Evolutionary conservation across 768 basidiomycete species (phyloP).

Genomic region (Rhodotorula taiwanensis): DNA sequence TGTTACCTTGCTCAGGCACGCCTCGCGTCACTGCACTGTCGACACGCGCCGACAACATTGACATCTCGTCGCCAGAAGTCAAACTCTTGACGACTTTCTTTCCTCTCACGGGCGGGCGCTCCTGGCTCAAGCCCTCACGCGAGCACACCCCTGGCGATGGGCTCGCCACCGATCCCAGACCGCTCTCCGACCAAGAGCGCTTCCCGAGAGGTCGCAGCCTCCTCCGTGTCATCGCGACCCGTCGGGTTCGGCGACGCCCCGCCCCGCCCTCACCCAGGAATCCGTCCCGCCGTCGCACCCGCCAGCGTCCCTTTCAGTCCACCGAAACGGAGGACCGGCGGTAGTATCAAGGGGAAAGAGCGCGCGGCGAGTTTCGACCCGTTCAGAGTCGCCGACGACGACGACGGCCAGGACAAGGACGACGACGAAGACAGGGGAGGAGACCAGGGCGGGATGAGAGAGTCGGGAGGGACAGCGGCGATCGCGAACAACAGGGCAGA

Average conservation of each 20-base stretch:
- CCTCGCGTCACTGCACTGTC: too few species aligned
- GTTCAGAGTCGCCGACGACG: too few species aligned
- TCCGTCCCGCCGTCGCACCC: constrained; percentile 1
- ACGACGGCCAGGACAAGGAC: constrained; percentile 41
- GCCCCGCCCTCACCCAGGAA: constrained; percentile 21
- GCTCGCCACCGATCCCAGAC: constrained; percentile 29
- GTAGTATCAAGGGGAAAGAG: constrained; percentile 38
- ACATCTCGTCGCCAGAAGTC: too few species aligned
- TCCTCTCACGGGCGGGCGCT: too few species aligned
- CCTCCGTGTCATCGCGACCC: not conserved
- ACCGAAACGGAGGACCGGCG: constrained; percentile 24
- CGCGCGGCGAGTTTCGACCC: constrained; percentile 8
- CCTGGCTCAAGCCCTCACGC: too few species aligned
- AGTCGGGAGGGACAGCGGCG: too few species aligned
- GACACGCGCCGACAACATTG: too few species aligned
- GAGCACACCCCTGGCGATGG: constrained; percentile 21
- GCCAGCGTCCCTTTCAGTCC: constrained; percentile 20
- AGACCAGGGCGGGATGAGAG: too few species aligned
- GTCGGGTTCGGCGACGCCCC: constrained; percentile 6
- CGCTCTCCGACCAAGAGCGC: constrained; percentile 1
- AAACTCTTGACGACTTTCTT: too few species aligned
- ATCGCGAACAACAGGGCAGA: too few species aligned
- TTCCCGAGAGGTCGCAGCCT: not conserved
- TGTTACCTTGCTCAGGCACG: too few species aligned
- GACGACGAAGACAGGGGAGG: constrained; percentile 47